Conservation (phyloP, 2,329 filamentous ascomycete species). For the Alternaria angustiovoidea region DNA sequence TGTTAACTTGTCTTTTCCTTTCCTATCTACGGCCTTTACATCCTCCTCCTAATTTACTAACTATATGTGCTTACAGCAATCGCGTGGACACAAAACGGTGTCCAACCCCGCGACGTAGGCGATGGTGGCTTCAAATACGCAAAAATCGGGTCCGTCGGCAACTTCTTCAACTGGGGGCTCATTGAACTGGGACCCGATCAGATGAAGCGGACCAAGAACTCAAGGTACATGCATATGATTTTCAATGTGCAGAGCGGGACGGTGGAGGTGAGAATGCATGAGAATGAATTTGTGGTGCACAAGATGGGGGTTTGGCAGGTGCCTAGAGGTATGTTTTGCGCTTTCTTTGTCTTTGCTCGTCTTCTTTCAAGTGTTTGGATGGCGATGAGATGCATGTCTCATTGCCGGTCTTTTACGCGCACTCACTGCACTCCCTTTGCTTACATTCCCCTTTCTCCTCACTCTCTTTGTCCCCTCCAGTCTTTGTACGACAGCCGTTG, state of each 20-base stretch:
- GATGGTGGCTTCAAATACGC: conserved; percentile 83
- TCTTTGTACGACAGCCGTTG: conserved; percentile 41
- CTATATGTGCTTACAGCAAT: conserved; percentile 57
- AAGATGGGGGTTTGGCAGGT: conserved; percentile 94
- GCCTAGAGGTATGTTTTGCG: conserved; percentile 76
- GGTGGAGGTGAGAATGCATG: conserved; percentile 79
- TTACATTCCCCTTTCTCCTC: not conserved
- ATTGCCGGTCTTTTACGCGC: not conserved
- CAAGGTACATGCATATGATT: conserved; percentile 94
- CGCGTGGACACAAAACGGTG: conserved; percentile 65
- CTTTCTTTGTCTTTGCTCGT: not conserved
- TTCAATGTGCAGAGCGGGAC: conserved; percentile 90
- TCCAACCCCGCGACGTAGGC: conserved; percentile 65
- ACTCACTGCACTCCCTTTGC: not conserved
- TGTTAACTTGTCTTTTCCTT: conserved; percentile 14
- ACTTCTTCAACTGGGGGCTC: conserved; percentile 89
- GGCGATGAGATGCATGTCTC: not conserved
- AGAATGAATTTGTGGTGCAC: conserved; percentile 79
- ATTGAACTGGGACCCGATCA: conserved; percentile 86
- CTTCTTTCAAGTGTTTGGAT: not conserved
- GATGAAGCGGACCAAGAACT: conserved; percentile 90
- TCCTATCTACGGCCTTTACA: not conserved
- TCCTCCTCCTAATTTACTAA: conserved; percentile 20
- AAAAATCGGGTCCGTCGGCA: conserved; percentile 67
- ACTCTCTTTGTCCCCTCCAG: not conserved